Conservation (phyloP, 2,329 filamentous ascomycete genomes). For the Sporothrix pseudoabietina region DNA sequence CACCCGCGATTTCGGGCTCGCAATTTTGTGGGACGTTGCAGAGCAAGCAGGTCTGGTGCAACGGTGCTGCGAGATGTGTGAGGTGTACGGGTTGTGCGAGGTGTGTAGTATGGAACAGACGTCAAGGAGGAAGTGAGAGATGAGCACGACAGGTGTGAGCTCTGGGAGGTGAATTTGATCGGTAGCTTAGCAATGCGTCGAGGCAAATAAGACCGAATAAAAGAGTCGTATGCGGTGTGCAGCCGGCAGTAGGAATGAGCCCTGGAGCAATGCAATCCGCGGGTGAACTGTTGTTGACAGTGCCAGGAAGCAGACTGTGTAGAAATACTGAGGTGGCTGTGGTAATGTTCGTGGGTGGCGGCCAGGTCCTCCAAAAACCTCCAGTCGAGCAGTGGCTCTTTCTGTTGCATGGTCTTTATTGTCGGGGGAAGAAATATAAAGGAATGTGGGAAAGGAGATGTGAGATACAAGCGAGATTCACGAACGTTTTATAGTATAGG, state of each 20-base stretch:
- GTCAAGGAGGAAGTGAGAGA: not conserved
- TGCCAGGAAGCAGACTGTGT: not conserved
- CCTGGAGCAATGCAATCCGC: not conserved
- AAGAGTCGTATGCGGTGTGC: slow-evolving; percentile 1
- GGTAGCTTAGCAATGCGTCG: not conserved
- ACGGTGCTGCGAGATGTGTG: slow-evolving; percentile 19
- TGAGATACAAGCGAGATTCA: not conserved
- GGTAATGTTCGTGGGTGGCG: not conserved
- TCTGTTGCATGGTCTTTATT: slow-evolving; percentile 30
- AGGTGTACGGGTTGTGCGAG: slow-evolving; percentile 10
- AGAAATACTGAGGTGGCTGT: not conserved
- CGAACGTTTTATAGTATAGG: not conserved
- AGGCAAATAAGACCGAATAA: not conserved
- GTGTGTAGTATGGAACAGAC: not conserved
- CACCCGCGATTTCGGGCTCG: slow-evolving; percentile 28
- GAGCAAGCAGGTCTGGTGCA: slow-evolving; percentile 21
- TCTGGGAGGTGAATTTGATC: not conserved
- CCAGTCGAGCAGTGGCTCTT: slow-evolving; percentile 25
- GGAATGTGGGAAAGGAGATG: not conserved
- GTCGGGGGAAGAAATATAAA: not conserved
- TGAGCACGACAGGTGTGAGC: slow-evolving; percentile 10
- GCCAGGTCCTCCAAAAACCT: slow-evolving; percentile 26
- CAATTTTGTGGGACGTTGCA: slow-evolving; percentile 33
- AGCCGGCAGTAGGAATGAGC: not conserved
- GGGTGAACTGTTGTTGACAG: not conserved